Evolutionary conservation across 2,329 filamentous ascomycete species (phyloP).

Genomic region (Penicillium sp.): DNA sequence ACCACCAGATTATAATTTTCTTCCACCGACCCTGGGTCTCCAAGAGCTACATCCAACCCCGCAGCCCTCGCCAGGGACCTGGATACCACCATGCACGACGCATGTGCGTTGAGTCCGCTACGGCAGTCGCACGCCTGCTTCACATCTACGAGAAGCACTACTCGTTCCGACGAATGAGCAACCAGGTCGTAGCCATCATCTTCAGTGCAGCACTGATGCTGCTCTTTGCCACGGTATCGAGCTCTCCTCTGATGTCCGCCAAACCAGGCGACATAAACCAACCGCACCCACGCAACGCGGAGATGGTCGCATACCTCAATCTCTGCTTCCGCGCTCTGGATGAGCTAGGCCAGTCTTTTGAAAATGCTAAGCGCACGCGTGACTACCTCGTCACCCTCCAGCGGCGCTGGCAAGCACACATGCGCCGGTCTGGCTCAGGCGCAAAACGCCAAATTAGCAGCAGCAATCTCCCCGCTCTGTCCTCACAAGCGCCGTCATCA

Average conservation of each 20-base stretch:
- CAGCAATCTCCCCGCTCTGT: slow-evolving; percentile 9
- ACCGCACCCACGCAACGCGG: slow-evolving; percentile 22
- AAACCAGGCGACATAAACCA: slow-evolving; percentile 20
- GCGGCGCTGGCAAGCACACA: slow-evolving; percentile 37
- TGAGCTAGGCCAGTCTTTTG: slow-evolving; percentile 39
- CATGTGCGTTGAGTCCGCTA: slow-evolving; percentile 43
- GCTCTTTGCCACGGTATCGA: slow-evolving; percentile 37
- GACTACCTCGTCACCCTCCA: slow-evolving; percentile 39
- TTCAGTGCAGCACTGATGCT: slow-evolving; percentile 44
- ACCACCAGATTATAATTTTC: slow-evolving; percentile 44
- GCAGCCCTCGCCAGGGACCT: slow-evolving; percentile 39
- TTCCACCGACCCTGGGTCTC: slow-evolving; percentile 45
- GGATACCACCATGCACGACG: slow-evolving; percentile 43
- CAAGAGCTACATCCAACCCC: slow-evolving; percentile 41
- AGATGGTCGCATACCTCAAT: slow-evolving; percentile 38
- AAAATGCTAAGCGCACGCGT: slow-evolving; percentile 40
- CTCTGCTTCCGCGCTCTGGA: slow-evolving; percentile 43
- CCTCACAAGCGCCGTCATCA: slow-evolving; percentile 11
- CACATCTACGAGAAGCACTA: slow-evolving; percentile 42
- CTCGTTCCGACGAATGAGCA: slow-evolving; percentile 43
- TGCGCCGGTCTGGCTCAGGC: slow-evolving; percentile 29
- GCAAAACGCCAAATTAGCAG: slow-evolving; percentile 30
- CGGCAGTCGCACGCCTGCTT: slow-evolving; percentile 39
- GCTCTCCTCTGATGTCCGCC: slow-evolving; percentile 23
- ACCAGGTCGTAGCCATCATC: slow-evolving; percentile 44